A percentile compares a stretch with the other conserved stretches of the same genome.
These are phyloP conservation scores for Gracilaria caudata DNA, from an alignment of 23 red algal species.

Conservation along the genomic window DNA sequence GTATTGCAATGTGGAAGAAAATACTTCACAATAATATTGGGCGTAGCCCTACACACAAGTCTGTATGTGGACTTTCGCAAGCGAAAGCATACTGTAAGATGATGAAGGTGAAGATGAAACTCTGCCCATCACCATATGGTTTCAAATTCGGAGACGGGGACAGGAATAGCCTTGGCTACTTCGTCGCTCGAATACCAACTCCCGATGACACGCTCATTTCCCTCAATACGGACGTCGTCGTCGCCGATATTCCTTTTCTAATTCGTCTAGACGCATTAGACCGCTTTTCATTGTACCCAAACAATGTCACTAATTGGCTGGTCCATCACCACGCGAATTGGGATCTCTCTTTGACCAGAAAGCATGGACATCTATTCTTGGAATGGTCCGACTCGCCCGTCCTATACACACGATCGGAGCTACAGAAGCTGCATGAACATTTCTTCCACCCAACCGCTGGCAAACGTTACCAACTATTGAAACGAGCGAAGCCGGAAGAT, in stretches of 20 bases:
- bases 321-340: neutral
- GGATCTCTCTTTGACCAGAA: neutral
- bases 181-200: neutral
- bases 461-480: slow-evolving; percentile 29
- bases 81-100: no score
- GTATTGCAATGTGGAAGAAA: no score
- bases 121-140: no score
- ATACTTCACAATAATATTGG: no score
- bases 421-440: slow-evolving; percentile 15
- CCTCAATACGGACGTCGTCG: neutral
- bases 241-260: neutral
- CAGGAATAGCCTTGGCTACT: no score
- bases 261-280: neutral
- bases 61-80: no score
- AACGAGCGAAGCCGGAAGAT: slow-evolving; percentile 5
- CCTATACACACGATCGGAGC: neutral
- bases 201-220: neutral
- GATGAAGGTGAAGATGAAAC: no score
- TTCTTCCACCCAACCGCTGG: slow-evolving; percentile 32
- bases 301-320: slow-evolving; percentile 1
- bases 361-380: neutral
- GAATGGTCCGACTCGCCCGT: neutral
- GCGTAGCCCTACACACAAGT: neutral
- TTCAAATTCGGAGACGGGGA: no score
- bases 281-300: neutral